Evolutionary conservation across 371 early-diverging fungal genomes (phyloP).

Genomic region (Mucor indicus): DNA sequence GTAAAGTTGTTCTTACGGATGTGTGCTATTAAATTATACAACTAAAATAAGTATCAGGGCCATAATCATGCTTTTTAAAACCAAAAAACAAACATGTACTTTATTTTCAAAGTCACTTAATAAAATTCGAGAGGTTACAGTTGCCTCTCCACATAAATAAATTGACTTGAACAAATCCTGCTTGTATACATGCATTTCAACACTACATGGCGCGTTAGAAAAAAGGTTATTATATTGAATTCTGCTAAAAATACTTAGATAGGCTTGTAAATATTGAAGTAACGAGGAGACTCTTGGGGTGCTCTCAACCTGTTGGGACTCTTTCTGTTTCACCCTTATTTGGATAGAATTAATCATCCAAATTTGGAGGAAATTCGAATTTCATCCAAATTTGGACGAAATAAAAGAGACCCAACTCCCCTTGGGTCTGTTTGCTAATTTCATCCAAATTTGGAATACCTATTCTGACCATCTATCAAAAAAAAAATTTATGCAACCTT

Average conservation of each 20-base stretch:
- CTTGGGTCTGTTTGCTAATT: no score
- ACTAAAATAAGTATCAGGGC: slow-evolving; percentile 1
- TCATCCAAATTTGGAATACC: no score
- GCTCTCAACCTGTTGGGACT: no score
- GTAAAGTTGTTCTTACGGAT: slow-evolving; percentile 12
- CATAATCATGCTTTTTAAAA: slow-evolving; percentile 6
- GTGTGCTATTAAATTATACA: slow-evolving; percentile 6
- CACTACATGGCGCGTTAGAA: slow-evolving; percentile 6
- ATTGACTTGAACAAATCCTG: slow-evolving; percentile 6
- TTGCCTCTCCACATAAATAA: no score
- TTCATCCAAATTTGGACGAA: no score
- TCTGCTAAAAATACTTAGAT: slow-evolving; percentile 10
- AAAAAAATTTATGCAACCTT: no score
- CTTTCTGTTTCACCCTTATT: no score
- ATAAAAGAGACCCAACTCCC: no score
- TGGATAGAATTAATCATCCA: no score
- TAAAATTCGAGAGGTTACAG: slow-evolving; percentile 2
- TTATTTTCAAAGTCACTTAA: slow-evolving; percentile 2
- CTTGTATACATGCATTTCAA: slow-evolving; percentile 11
- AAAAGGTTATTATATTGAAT: slow-evolving; percentile 7
- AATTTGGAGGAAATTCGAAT: no score
- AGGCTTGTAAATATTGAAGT: slow-evolving; percentile 5
- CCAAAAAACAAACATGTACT: background rate
- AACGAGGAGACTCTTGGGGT: no score
- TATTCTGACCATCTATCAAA: no score